Conservation (phyloP, 768 basidiomycete species). For the Pisolithus orientalis region DNA sequence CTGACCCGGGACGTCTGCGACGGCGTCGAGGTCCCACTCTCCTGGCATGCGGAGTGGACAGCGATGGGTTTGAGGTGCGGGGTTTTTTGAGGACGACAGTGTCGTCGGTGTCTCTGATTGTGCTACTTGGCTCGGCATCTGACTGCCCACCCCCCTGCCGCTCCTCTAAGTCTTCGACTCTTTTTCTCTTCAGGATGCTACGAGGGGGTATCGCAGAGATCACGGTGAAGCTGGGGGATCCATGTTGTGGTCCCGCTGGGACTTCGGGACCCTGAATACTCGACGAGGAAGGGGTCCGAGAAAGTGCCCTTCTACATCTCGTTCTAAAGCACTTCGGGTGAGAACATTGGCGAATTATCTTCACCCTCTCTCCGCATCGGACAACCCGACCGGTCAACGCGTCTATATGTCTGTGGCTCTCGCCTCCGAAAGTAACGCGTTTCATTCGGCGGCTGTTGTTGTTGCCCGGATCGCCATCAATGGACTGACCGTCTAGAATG, state of each 20-base stretch:
- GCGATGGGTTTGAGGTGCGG: not conserved
- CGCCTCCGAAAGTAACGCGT: not conserved
- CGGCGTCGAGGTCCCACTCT: constrained; percentile 5
- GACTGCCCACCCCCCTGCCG: not conserved
- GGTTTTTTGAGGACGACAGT: not conserved
- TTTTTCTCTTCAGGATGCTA: constrained; percentile 24
- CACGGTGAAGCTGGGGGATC: constrained; percentile 16
- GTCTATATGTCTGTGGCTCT: constrained; percentile 1
- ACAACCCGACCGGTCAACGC: not conserved
- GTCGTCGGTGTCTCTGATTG: not conserved
- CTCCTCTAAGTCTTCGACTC: constrained; percentile 14
- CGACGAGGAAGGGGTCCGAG: constrained; percentile 6
- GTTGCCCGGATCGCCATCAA: not conserved
- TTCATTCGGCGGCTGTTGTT: not conserved
- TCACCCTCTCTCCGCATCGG: not conserved
- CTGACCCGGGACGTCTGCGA: not conserved
- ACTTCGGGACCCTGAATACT: not conserved
- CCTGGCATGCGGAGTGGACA: constrained; percentile 14
- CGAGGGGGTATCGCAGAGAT: constrained; percentile 17
- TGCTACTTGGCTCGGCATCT: not conserved
- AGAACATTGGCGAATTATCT: not conserved
- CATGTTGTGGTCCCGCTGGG: constrained; percentile 11
- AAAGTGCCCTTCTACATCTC: constrained; percentile 3
- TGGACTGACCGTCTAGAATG: not conserved
- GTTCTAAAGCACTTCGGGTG: not conserved